phyloP scores from a whole-genome alignment of 805 yeast species.

The Diddensiella santjacobensis region DNA sequence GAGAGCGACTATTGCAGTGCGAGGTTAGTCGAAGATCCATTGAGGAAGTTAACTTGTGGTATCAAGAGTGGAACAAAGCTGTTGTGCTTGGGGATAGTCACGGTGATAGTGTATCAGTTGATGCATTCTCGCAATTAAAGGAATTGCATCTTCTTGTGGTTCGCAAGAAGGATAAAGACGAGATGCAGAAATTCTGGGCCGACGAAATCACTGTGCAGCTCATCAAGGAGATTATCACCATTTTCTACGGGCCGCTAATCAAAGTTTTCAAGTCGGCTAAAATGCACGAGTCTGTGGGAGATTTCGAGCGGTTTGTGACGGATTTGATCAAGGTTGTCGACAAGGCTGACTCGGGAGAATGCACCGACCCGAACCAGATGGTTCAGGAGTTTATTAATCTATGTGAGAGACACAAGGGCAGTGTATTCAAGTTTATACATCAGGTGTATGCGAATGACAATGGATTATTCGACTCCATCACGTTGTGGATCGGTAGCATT shows the following conservation, averaged over 20 bases:
- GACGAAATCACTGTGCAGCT: slow-evolving; percentile 79
- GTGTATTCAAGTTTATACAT: slow-evolving; percentile 72
- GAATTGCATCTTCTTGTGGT: slow-evolving; percentile 61
- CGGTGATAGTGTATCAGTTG: slow-evolving; percentile 34
- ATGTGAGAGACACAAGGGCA: slow-evolving; percentile 66
- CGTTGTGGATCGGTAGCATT: slow-evolving; percentile 70
- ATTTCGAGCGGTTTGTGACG: slow-evolving; percentile 59
- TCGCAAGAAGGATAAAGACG: slow-evolving; percentile 70
- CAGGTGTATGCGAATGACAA: slow-evolving; percentile 78
- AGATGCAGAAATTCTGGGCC: slow-evolving; percentile 74
- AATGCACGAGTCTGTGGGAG: slow-evolving; percentile 60
- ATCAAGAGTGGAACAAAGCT: slow-evolving; percentile 35
- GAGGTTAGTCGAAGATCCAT: slow-evolving; percentile 10
- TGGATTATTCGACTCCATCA: slow-evolving; percentile 65
- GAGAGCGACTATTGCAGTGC: slow-evolving; percentile 20
- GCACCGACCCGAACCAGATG: slow-evolving; percentile 54
- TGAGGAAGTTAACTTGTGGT: slow-evolving; percentile 28
- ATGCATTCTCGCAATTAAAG: slow-evolving; percentile 50
- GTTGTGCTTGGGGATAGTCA: slow-evolving; percentile 24
- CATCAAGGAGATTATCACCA: slow-evolving; percentile 65
- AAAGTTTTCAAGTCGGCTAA: slow-evolving; percentile 63
- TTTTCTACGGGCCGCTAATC: slow-evolving; percentile 73
- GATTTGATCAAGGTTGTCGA: slow-evolving; percentile 62
- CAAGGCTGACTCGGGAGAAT: slow-evolving; percentile 45
- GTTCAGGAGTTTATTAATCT: slow-evolving; percentile 64